phyloP scores from a whole-genome alignment of 208 protist species.

The Wallacemonas collosoma region DNA sequence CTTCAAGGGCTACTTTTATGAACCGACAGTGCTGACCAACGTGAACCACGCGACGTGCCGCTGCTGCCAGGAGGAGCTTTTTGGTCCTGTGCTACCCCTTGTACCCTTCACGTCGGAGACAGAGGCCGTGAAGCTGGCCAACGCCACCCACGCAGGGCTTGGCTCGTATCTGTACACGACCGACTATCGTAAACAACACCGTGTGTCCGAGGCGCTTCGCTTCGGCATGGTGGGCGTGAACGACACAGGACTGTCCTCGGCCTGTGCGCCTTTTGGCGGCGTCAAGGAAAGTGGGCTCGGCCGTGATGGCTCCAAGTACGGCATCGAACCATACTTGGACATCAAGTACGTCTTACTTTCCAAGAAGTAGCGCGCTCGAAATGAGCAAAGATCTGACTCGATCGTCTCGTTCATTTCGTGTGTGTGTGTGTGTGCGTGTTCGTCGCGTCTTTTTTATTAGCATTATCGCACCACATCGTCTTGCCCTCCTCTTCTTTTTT shows the following conservation, averaged over 20 bases:
- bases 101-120: constrained; percentile 70
- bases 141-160: constrained; percentile 76
- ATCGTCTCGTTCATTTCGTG: too few relatives aligned
- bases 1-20: constrained; percentile 73
- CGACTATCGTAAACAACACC: constrained; percentile 71
- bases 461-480: too few relatives aligned
- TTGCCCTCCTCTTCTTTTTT: too few relatives aligned
- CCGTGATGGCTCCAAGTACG: constrained; percentile 88
- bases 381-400: neutral
- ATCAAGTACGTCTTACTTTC: constrained; percentile 85
- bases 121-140: constrained; percentile 76
- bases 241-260: constrained; percentile 57
- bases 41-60: constrained; percentile 54
- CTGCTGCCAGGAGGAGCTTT: constrained; percentile 87
- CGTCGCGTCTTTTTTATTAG: too few relatives aligned
- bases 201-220: constrained; percentile 57
- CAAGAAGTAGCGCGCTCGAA: constrained; percentile 28
- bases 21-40: constrained; percentile 80
- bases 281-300: constrained; percentile 91
- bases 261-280: constrained; percentile 86
- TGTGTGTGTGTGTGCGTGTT: too few relatives aligned
- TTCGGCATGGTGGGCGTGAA: constrained; percentile 91
- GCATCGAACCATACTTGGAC: constrained; percentile 85
- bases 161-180: constrained; percentile 78
- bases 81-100: constrained; percentile 89